These are phyloP conservation scores for Teunomyces kruisii DNA, from an alignment of 805 yeast species.

Conservation along the genomic window DNA sequence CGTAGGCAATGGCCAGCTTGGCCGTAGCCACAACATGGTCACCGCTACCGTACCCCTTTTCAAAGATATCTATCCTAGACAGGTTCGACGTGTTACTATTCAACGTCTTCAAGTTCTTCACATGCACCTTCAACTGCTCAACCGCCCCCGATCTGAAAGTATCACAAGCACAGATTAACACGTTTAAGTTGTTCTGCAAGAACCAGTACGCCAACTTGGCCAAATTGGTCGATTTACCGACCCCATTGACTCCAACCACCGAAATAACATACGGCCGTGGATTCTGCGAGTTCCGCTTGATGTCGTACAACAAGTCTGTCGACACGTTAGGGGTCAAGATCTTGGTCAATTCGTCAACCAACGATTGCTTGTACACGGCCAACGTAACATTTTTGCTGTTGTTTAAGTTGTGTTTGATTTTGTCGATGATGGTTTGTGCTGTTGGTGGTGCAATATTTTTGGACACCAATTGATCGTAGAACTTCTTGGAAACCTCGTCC, in stretches of 20 bases:
- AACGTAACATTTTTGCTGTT: conserved; percentile 73
- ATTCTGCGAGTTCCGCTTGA: conserved; percentile 45
- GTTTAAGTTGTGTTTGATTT: conserved; percentile 65
- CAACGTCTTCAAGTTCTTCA: conserved; percentile 71
- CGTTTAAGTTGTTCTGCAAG: conserved; percentile 81
- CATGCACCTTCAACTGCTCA: conserved; percentile 95
- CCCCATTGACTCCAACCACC: conserved; percentile 97
- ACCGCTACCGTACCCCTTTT: conserved; percentile 97
- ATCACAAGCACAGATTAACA: conserved; percentile 93
- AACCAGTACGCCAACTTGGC: conserved; percentile 96
- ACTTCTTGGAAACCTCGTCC: conserved; percentile 58
- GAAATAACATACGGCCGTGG: conserved; percentile 87
- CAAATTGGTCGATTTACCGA: conserved; percentile 93
- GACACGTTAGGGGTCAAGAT: conserved; percentile 91
- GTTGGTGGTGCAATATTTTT: conserved; percentile 93
- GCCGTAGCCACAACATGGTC: conserved; percentile 91
- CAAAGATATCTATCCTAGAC: conserved; percentile 70
- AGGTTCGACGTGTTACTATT: conserved; percentile 47
- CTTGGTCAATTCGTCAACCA: conserved; percentile 69
- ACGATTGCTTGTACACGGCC: conserved; percentile 59
- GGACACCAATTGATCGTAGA: conserved; percentile 74
- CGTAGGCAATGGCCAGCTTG: conserved; percentile 82
- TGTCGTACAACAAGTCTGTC: conserved; percentile 79
- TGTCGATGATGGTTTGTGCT: conserved; percentile 67
- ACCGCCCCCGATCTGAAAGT: conserved; percentile 98